Evolutionary conservation across 345 rosid species (phyloP), one percentile per base, ranked within the genome.

Genomic region (Arabidopsis suecica): DNA sequence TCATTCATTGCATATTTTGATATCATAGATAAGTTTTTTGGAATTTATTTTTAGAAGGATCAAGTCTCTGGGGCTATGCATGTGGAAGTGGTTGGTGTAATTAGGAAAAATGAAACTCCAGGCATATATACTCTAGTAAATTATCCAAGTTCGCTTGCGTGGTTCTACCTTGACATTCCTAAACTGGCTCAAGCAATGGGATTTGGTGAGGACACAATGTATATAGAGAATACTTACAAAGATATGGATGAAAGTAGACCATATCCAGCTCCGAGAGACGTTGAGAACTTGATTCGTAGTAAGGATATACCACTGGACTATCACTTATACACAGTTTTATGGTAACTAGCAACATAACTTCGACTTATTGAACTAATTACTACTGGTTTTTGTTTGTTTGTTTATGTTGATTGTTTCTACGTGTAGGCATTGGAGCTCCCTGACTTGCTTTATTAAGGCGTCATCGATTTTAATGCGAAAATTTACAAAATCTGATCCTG

Each of bases 241-340:
- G 83, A 82, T 49, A 68, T 89, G 37, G 81, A 84, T 67, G 86
- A 83, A n/a, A 84, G 86, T 44, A 78, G 76, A 71, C 89, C 90
- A 13, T 93, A 89, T 73, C 98, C 98, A 66, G 65, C 83, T 51
- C 89, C 92, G 2, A 93, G 90, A 81, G 88, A 89, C 71, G 78
- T 78, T 58, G 83, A 85, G 57, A 77, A 84, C 62, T 84, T 92
- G 84, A 83, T 87, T 58, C 85, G 74, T 68, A 89, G 89, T 77
- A 88, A 95, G 63, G 92, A 87, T 51, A 84, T 87, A 91, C 96
- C 97, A 28, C 87, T 85, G 55, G 87, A 86, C 74, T 91, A 88
- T 80, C 84, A 88, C 33, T 84, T 87, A 55, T 88, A 90, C 73
- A 79, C 83, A 23, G 64, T 89, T 69, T 83, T 91, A 67, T 86